Evolutionary conservation across 495 filamentous ascomycete genomes (phyloP), one percentile per base, ranked within the genome.

Genomic region (Podospora tetraspora): DNA sequence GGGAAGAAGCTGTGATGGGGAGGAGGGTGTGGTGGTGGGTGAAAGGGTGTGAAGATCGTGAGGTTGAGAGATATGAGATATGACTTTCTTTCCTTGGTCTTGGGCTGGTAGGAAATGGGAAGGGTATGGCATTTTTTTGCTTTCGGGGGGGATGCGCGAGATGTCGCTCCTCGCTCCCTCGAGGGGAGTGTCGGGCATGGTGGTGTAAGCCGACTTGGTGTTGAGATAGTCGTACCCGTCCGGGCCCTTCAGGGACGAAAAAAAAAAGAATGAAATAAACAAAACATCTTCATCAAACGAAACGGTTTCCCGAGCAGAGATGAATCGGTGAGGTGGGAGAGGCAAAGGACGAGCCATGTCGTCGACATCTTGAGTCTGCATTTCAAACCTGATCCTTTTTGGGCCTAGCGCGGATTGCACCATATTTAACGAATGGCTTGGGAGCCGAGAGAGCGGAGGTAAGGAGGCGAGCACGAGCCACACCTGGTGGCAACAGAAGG

Each of bases 1-100:
- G 86, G 85, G 23, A 74, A 77, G 69, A 76, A 71, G 75, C 75
- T 71, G 62, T 81, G 32, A 63, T 64, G 63, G 63, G 68, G 59
- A 71, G 12, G 67, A 59, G 27, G 29, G 52, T 12, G 3, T 21
- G n/a, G 32, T 30, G 63, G 25, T 25, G 25, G 25, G 25, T 25
- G 25, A 25, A 25, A 57, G 24, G n/a, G 12, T 21, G 63, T 23
- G 58, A 25, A 52, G 29, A 19, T 22, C 19, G 19, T 21, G 61
- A n/a, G 27, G 1, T 62, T 10, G 19, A 7, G 27, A 16, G 16
- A 2, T 52, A 52, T n/a, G 43, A 52, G 16, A 52, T 52, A 52
- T 52, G 43, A 52, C 6, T 16, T 1, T 52, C 16, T 52, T 52
- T 52, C 43, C 43, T 52, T 52, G 43, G 43, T 52, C 43, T n/a